phyloP scores from a whole-genome alignment of 2,329 filamentous ascomycete genomes.

The Epichloe gansuensis region DNA sequence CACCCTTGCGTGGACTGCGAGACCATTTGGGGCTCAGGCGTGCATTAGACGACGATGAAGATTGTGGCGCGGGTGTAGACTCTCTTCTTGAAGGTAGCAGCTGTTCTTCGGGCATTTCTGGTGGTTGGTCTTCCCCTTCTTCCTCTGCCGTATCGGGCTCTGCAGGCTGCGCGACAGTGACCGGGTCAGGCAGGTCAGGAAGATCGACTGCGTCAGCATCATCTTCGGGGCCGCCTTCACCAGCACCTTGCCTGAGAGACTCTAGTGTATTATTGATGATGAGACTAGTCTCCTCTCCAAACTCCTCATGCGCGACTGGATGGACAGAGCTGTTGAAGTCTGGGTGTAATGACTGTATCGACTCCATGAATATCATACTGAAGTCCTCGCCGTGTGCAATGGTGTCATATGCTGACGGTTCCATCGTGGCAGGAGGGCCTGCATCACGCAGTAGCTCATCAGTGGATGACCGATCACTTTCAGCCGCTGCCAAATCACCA shows the following conservation, averaged over 20 bases:
- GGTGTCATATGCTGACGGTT: constrained; percentile 24
- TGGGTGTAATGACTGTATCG: constrained; percentile 36
- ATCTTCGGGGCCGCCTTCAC: constrained; percentile 3
- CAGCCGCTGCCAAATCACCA: constrained; percentile 14
- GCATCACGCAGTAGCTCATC: constrained; percentile 14
- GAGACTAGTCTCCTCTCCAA: constrained; percentile 42
- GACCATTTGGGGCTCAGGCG: constrained; percentile 17
- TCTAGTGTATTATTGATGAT: constrained; percentile 45
- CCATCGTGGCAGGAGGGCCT: constrained; percentile 8
- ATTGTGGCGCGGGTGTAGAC: background rate
- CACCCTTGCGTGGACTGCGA: constrained; percentile 23
- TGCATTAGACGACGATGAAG: constrained; percentile 12
- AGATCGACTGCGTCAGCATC: constrained; percentile 2
- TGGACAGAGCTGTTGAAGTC: constrained; percentile 23
- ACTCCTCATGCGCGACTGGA: constrained; percentile 26
- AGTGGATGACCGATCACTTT: constrained; percentile 22
- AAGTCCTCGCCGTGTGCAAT: constrained; percentile 41
- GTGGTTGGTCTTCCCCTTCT: background rate
- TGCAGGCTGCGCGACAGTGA: constrained; percentile 1
- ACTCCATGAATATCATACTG: constrained; percentile 46
- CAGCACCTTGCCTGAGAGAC: constrained; percentile 27
- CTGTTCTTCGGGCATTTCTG: constrained; percentile 7
- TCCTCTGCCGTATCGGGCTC: background rate
- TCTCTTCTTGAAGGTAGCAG: constrained; percentile 6
- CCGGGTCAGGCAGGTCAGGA: constrained; percentile 5